phyloP scores from a whole-genome alignment of 2,329 filamentous ascomycete species.

The Eutypella sp. region DNA sequence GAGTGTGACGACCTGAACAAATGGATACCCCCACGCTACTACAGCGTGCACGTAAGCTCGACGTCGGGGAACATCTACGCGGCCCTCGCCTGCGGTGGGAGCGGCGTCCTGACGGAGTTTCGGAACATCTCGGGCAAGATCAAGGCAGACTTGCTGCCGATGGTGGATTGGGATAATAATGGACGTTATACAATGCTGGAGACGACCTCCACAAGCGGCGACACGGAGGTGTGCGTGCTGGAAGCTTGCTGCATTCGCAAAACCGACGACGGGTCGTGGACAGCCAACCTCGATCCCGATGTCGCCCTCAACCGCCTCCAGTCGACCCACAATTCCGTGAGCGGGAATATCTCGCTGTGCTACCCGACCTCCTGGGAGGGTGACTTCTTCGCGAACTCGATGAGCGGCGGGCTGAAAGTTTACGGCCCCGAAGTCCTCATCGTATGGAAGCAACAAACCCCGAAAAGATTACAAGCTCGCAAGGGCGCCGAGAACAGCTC shows the following conservation, averaged over 20 bases:
- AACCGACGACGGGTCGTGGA: not conserved
- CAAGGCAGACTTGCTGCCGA: slow-evolving; percentile 37
- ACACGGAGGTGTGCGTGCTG: slow-evolving; percentile 32
- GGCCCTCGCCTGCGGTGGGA: slow-evolving; percentile 37
- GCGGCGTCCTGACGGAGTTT: slow-evolving; percentile 29
- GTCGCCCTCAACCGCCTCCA: slow-evolving; percentile 31
- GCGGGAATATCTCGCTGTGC: slow-evolving; percentile 35
- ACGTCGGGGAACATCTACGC: slow-evolving; percentile 39
- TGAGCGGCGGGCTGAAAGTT: slow-evolving; percentile 35
- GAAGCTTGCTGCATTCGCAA: slow-evolving; percentile 41
- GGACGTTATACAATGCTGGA: too few species aligned
- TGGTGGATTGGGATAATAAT: slow-evolving; percentile 32
- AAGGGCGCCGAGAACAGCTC: slow-evolving; percentile 38
- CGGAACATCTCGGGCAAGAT: slow-evolving; percentile 37
- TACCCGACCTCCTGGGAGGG: slow-evolving; percentile 50
- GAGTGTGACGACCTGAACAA: slow-evolving; percentile 12
- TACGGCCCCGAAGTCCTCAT: slow-evolving; percentile 39
- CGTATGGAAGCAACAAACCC: slow-evolving; percentile 23
- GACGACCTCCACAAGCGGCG: slow-evolving; percentile 42
- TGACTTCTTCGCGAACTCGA: slow-evolving; percentile 31
- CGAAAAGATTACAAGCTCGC: slow-evolving; percentile 30
- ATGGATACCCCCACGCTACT: slow-evolving; percentile 44
- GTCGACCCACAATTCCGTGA: slow-evolving; percentile 39
- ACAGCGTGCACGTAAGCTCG: slow-evolving; percentile 38
- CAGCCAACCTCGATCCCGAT: slow-evolving; percentile 9